A percentile compares a stretch with the other conserved stretches of the same genome.
phyloP scores from a whole-genome alignment of 192 early-diverging fungal genomes.

The Linnemannia exigua region DNA sequence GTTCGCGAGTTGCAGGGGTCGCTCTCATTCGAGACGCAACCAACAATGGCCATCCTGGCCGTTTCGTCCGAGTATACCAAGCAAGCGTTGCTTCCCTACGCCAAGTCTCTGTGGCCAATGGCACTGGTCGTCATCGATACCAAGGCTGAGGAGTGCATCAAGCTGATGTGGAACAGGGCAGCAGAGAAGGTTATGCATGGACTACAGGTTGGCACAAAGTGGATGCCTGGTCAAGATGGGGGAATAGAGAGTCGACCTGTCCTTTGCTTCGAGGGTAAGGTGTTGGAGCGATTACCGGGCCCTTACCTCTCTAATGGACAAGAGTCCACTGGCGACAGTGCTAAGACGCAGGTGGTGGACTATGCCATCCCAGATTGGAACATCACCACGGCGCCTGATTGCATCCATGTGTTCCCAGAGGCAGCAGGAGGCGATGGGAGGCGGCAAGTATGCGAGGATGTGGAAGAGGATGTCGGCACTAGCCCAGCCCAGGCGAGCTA shows the following conservation, averaged over 20 bases:
- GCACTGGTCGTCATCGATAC: conserved; percentile 44
- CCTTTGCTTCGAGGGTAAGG: conserved; percentile 34
- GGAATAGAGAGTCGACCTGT: conserved; percentile 17
- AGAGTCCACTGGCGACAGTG: not conserved
- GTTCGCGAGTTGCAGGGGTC: conserved; percentile 49
- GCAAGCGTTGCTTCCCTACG: conserved; percentile 30
- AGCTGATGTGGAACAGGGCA: conserved; percentile 50
- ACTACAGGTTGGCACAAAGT: conserved; percentile 21
- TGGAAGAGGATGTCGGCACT: not conserved
- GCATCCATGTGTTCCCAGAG: conserved; percentile 20
- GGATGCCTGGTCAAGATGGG: not conserved
- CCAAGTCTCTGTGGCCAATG: conserved; percentile 51
- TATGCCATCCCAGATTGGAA: conserved; percentile 30
- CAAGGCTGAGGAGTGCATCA: conserved; percentile 12
- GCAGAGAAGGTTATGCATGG: conserved; percentile 55
- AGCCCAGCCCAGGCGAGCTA: not conserved
- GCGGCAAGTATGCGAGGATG: not conserved
- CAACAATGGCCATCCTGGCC: conserved; percentile 49
- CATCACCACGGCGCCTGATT: conserved; percentile 18
- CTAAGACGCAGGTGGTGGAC: not conserved
- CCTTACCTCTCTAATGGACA: conserved; percentile 23
- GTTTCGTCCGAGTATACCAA: conserved; percentile 34
- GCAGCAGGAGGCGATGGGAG: not conserved
- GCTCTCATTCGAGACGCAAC: conserved; percentile 44
- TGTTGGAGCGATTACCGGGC: conserved; percentile 29